Conservation (phyloP, 192 early-diverging fungal genomes). For the Paraglomus brasilianum region DNA sequence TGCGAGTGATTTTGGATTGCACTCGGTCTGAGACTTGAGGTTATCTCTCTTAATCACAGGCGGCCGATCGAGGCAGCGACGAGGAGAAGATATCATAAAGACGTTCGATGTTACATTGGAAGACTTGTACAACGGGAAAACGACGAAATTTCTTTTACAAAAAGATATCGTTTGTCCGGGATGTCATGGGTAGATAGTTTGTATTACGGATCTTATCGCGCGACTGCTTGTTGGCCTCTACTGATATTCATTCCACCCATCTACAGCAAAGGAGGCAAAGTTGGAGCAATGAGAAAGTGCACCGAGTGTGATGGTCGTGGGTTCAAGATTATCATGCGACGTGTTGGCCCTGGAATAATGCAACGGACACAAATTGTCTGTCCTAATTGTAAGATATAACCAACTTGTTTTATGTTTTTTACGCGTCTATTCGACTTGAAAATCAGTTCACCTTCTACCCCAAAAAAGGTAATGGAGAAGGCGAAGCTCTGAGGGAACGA, state of each 20-base stretch:
- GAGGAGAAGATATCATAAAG: constrained; percentile 61
- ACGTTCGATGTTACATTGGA: constrained; percentile 85
- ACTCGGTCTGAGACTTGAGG: too few relatives aligned
- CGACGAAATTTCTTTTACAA: constrained; percentile 75
- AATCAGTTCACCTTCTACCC: neutral
- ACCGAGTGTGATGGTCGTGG: constrained; percentile 76
- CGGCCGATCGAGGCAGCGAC: constrained; percentile 41
- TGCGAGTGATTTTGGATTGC: too few relatives aligned
- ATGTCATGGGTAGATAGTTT: constrained; percentile 57
- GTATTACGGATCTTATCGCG: neutral
- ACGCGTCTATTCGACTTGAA: neutral
- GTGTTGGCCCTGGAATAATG: constrained; percentile 88
- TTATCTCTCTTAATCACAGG: constrained; percentile 1
- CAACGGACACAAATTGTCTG: constrained; percentile 88
- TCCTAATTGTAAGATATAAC: constrained; percentile 56
- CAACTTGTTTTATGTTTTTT: neutral
- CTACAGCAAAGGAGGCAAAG: constrained; percentile 83
- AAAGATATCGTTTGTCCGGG: constrained; percentile 70
- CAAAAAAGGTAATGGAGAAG: constrained; percentile 60
- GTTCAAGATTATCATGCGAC: constrained; percentile 73
- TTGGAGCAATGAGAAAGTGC: constrained; percentile 70
- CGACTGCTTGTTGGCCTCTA: constrained; percentile 41
- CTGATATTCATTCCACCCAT: constrained; percentile 33
- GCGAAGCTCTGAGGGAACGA: constrained; percentile 82
- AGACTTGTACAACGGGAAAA: constrained; percentile 91